Base-by-base conservation (phyloP, 1,139 yeast species). In the Taphrina populina region DNA sequence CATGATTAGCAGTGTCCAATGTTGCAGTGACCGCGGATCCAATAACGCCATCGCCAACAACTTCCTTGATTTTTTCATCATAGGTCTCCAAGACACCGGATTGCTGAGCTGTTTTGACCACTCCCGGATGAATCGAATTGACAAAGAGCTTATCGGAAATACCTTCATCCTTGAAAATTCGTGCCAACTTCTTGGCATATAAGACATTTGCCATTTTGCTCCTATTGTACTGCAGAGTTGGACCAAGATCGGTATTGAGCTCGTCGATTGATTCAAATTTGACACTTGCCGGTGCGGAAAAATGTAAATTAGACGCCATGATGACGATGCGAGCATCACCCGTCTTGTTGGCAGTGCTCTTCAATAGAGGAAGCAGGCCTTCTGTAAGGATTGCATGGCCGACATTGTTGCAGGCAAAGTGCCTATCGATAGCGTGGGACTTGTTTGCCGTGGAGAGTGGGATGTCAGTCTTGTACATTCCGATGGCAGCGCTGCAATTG, bases 91-190 rank as follows among this genome's bases (percentile, higher is more conserved):
- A 24, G 11, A 35, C 56, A 15, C 47, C 56, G n/a, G 43, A 26
- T 24, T 52, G 56, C 36, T 52, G 56, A n/a, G 56, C 36, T n/a
- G 56, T 52, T 36, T 40, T 41, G 56, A 52, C 56, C 2, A 52
- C 56, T 23, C 56, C 56, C 7, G 56, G 56, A 35, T 52, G 56
- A 15, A 32, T 30, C 13, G 35, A 41, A 36, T 52, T 52, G 19
- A 52, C 13, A 11, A 40, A 39, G 43, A 52, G 19, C 21, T 15
- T 11, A 23, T 44, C 32, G 17, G 24, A 19, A 8, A 26, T 30
- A n/a, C 49, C 49, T 24, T 41, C 56, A 7, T 33, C 27, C 30
- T 34, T 44, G 49, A 41, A 41, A 17, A 41, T 40, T 13, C 49
- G 23, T 15, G 39, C 40, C 35, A 52, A 17, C 35, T 52, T 40